A percentile compares a stretch with the other conserved stretches of the same genome.
Conservation (phyloP, 306 rosid species). For the Coriaria nepalensis region DNA sequence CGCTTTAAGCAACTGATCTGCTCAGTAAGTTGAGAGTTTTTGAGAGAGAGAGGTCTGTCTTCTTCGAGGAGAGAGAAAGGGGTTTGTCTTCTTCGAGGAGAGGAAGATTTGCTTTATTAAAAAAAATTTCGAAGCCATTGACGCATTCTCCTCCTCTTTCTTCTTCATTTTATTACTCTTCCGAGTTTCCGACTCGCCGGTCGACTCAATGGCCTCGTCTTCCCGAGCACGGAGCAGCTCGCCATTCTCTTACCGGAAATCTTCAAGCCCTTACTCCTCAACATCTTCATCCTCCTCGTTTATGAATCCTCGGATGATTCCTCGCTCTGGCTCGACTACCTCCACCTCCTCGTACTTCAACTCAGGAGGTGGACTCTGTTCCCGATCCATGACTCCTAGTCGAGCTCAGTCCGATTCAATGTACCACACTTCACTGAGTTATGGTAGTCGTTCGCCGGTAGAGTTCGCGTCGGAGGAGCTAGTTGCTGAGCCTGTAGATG, state of each 20-base stretch:
- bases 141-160: constrained; percentile 37
- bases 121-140: constrained; percentile 41
- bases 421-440: constrained; percentile 28
- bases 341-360: constrained; percentile 64
- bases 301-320: constrained; percentile 49
- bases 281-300: constrained; percentile 69
- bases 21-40: too few species aligned
- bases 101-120: too few species aligned
- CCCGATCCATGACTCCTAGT: constrained; percentile 76
- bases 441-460: constrained; percentile 47
- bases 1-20: too few species aligned
- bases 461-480: constrained; percentile 61
- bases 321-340: constrained; percentile 63
- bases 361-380: constrained; percentile 44
- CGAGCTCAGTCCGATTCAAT: constrained; percentile 61
- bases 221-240: constrained; percentile 92
- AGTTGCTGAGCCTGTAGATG: constrained; percentile 42
- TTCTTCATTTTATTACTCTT: neutral
- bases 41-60: too few species aligned
- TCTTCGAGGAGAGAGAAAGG: too few species aligned
- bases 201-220: constrained; percentile 70
- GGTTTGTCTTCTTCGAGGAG: too few species aligned
- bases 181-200: constrained; percentile 44
- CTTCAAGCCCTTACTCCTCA: constrained; percentile 65
- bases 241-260: constrained; percentile 77